Evolutionary conservation across 1,139 yeast species (phyloP).

Genomic region (Candida glucosophila): DNA sequence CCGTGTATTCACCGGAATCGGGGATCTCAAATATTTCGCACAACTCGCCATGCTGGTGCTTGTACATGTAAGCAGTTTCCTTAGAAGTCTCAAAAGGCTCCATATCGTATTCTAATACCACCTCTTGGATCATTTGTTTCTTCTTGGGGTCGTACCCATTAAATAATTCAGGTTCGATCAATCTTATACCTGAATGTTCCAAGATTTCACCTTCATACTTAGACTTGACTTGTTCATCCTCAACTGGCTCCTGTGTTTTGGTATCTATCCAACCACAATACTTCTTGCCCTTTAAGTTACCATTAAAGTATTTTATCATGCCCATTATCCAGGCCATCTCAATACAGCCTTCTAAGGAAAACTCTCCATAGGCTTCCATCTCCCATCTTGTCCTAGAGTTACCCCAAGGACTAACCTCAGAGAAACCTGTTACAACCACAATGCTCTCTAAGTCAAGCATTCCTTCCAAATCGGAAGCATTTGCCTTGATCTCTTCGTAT

Average conservation of each 20-base stretch:
- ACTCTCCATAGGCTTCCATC: conserved; percentile 93
- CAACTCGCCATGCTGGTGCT: conserved; percentile 86
- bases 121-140: conserved; percentile 90
- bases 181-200: conserved; percentile 92
- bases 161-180: conserved; percentile 92
- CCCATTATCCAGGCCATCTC: conserved; percentile 99
- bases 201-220: conserved; percentile 84
- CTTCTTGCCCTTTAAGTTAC: conserved; percentile 79
- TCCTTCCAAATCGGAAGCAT: conserved; percentile 77
- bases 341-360: conserved; percentile 96
- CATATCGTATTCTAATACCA: conserved; percentile 90
- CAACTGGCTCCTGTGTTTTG: conserved; percentile 87
- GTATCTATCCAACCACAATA: conserved; percentile 98
- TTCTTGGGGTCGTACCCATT: conserved; percentile 89
- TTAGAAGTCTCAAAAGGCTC: conserved; percentile 93
- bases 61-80: conserved; percentile 92
- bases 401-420: conserved; percentile 99
- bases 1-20: conserved; percentile 88
- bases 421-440: conserved; percentile 91
- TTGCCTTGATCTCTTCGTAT: conserved; percentile 61
- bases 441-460: conserved; percentile 87
- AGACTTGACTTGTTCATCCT: conserved; percentile 84
- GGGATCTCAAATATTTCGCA: conserved; percentile 87
- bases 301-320: conserved; percentile 86
- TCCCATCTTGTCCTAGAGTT: conserved; percentile 99